Conservation (phyloP, 2,329 filamentous ascomycete species). For the Simplicillium aogashimaense region DNA sequence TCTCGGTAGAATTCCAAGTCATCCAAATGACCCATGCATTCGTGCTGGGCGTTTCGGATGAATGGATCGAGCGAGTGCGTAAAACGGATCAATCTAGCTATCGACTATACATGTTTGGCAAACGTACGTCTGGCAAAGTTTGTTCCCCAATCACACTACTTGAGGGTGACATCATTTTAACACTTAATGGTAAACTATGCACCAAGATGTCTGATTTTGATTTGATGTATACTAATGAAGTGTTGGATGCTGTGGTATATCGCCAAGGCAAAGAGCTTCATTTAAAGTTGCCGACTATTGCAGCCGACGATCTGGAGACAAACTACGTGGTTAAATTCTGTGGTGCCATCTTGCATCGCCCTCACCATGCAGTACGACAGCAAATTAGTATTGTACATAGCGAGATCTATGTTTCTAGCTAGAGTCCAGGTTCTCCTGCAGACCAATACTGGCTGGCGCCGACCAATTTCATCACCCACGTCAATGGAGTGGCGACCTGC, state of each 20-base stretch:
- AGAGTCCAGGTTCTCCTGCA: constrained; percentile 70
- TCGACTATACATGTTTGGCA: constrained; percentile 96
- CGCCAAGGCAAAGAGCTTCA: constrained; percentile 71
- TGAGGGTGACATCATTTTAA: constrained; percentile 88
- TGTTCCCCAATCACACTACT: constrained; percentile 50
- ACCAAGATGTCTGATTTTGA: constrained; percentile 89
- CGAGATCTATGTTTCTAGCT: constrained; percentile 88
- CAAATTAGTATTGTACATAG: constrained; percentile 95
- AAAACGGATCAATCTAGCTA: constrained; percentile 83
- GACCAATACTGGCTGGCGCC: constrained; percentile 89
- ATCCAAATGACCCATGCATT: constrained; percentile 95
- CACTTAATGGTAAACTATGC: constrained; percentile 82
- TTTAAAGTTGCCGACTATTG: constrained; percentile 72
- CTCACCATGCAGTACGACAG: constrained; percentile 91
- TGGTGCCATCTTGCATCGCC: constrained; percentile 83
- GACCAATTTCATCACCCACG: constrained; percentile 94
- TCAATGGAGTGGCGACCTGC: constrained; percentile 79
- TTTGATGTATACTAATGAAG: constrained; percentile 85
- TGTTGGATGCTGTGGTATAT: constrained; percentile 76
- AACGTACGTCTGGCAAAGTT: constrained; percentile 60
- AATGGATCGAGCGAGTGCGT: constrained; percentile 89
- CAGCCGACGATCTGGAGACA: constrained; percentile 85
- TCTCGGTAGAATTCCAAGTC: constrained; percentile 88
- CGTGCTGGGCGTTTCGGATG: constrained; percentile 91
- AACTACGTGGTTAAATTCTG: constrained; percentile 89